Evolutionary conservation across 106 monocot species (phyloP).

Genomic region (Cymbidium sinense): DNA sequence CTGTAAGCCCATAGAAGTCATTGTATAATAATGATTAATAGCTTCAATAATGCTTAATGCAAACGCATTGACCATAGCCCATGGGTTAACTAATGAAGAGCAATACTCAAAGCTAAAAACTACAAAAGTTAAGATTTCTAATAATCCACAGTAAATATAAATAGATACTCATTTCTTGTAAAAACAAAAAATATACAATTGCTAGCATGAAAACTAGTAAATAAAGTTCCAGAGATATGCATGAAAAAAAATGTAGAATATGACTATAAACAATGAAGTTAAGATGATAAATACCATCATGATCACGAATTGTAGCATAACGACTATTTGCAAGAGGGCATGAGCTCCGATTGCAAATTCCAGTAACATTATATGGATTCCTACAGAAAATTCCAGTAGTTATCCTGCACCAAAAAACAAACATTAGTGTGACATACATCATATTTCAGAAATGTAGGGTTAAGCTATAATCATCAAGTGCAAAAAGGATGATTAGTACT

Average conservation of each 20-base stretch:
- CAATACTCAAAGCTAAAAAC: neutral
- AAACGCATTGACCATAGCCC: neutral
- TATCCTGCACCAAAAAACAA: conserved; percentile 37
- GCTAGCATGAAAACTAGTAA: neutral
- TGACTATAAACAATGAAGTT: neutral
- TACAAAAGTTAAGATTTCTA: neutral
- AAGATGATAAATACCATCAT: conserved; percentile 48
- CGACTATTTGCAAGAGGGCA: conserved; percentile 95
- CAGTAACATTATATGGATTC: conserved; percentile 82
- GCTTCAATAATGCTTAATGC: neutral
- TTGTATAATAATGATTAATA: neutral
- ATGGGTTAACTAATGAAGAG: neutral
- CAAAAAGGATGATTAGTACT: conserved; percentile 29
- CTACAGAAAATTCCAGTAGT: conserved; percentile 82
- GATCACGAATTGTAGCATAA: conserved; percentile 85
- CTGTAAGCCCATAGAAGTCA: neutral
- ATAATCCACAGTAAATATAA: neutral
- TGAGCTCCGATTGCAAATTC: conserved; percentile 90
- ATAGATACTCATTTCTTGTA: neutral
- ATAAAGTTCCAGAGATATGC: neutral
- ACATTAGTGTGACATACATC: neutral
- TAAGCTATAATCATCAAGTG: neutral
- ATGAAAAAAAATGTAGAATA: neutral
- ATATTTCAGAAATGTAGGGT: neutral
- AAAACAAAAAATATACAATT: neutral